Evolutionary conservation across 352 stramenopile genomes (phyloP).

Genomic region (Globisporangium cederbergense): DNA sequence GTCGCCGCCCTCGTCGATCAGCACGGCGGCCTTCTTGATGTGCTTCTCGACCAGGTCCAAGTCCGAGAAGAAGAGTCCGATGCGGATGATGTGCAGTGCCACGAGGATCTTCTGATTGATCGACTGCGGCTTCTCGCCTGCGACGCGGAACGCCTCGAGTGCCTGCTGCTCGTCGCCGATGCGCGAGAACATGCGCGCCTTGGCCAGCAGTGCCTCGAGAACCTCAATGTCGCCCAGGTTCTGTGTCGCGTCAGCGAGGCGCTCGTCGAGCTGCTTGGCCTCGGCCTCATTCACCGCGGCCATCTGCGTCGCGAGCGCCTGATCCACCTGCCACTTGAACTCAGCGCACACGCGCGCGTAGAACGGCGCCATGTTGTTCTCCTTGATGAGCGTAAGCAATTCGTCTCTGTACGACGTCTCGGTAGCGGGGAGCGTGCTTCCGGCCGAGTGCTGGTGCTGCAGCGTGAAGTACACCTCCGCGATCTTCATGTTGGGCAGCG

Average conservation of each 20-base stretch:
- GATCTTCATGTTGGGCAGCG: conserved; percentile 77
- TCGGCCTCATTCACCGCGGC: conserved; percentile 57
- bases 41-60: conserved; percentile 78
- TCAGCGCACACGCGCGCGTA: conserved; percentile 70
- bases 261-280: conserved; percentile 79
- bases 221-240: conserved; percentile 98
- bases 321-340: conserved; percentile 68
- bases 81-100: conserved; percentile 91
- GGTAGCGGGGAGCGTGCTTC: conserved; percentile 28
- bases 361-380: conserved; percentile 75
- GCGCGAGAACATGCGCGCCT: conserved; percentile 93
- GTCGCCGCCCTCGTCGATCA: conserved; percentile 95
- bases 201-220: conserved; percentile 91
- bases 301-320: conserved; percentile 56
- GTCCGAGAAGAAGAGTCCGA: conserved; percentile 87
- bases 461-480: conserved; percentile 73
- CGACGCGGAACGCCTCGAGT: conserved; percentile 89
- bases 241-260: conserved; percentile 91
- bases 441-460: conserved; percentile 56
- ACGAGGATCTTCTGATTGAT: conserved; percentile 98
- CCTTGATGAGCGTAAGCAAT: conserved; percentile 59
- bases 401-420: conserved; percentile 45
- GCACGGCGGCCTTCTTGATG: conserved; percentile 85
- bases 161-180: conserved; percentile 91
- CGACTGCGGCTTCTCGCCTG: conserved; percentile 92